Percentiles rank a stretch among this genome's conserved stretches.
phyloP scores from a whole-genome alignment of 345 rosid species.

The Firmiana major region DNA sequence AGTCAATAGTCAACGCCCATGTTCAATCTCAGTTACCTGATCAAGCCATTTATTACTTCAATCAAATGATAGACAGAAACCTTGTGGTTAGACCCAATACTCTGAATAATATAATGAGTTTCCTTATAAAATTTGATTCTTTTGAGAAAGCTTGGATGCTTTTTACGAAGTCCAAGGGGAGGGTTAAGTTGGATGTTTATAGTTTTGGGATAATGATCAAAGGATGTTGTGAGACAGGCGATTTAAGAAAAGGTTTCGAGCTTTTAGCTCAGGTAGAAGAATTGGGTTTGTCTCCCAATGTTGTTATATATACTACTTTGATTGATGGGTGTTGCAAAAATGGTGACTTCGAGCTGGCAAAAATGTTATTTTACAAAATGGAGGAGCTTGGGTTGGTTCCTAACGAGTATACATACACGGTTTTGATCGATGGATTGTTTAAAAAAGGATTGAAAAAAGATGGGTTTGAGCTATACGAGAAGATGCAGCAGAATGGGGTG shows the following conservation, averaged over 20 bases:
- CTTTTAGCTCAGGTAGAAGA: constrained; percentile 43
- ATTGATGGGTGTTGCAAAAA: constrained; percentile 80
- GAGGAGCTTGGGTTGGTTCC: constrained; percentile 54
- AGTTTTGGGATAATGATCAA: constrained; percentile 73
- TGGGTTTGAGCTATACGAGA: constrained; percentile 55
- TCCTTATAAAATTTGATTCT: constrained; percentile 31
- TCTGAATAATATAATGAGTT: constrained; percentile 45
- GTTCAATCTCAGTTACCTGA: constrained; percentile 40
- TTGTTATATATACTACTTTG: constrained; percentile 66
- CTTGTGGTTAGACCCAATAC: constrained; percentile 35
- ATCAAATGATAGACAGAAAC: constrained; percentile 47
- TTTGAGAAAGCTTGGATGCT: constrained; percentile 43
- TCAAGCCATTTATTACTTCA: constrained; percentile 41
- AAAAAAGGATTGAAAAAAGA: constrained; percentile 51
- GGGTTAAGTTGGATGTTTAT: constrained; percentile 44
- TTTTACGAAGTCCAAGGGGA: constrained; percentile 33
- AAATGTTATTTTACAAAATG: constrained; percentile 49
- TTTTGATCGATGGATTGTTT: constrained; percentile 64
- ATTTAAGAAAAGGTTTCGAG: constrained; percentile 41
- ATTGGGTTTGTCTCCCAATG: constrained; percentile 48
- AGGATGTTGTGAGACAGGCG: constrained; percentile 62
- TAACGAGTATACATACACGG: constrained; percentile 68
- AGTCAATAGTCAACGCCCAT: constrained; percentile 46
- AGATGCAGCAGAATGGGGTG: constrained; percentile 55
- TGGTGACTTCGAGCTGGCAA: constrained; percentile 53